Conservation (phyloP, 768 basidiomycete species). For the Lactifluus hygrophoroides region DNA sequence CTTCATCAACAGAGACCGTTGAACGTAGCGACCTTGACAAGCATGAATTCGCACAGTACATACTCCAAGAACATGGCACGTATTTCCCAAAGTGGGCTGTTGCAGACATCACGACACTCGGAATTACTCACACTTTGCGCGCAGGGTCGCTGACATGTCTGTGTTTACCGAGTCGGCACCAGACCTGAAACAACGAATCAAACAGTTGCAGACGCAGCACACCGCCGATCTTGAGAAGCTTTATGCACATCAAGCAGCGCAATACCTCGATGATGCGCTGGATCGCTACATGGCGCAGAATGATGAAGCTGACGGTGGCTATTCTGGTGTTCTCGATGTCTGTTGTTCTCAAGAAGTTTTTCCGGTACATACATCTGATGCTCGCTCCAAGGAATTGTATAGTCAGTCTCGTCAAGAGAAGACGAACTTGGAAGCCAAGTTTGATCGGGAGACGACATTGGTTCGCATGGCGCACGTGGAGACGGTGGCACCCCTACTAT, state of each 20-base stretch:
- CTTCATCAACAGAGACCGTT: not conserved
- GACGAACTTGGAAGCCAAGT: slow-evolving; percentile 6
- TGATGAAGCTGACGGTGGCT: slow-evolving; percentile 12
- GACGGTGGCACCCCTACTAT: slow-evolving; percentile 8
- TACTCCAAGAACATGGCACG: slow-evolving; percentile 16
- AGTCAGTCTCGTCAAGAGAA: not conserved
- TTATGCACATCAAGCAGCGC: slow-evolving; percentile 25
- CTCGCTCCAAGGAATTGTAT: slow-evolving; percentile 5
- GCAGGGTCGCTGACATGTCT: slow-evolving; percentile 11
- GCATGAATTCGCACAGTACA: slow-evolving; percentile 16
- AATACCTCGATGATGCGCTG: slow-evolving; percentile 29
- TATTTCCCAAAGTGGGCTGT: slow-evolving; percentile 20
- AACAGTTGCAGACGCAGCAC: slow-evolving; percentile 26
- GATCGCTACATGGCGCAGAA: slow-evolving; percentile 21
- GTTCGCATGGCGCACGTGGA: slow-evolving; percentile 10
- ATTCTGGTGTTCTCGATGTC: slow-evolving; percentile 2
- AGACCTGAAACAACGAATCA: slow-evolving; percentile 25
- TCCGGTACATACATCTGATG: not conserved
- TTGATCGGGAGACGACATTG: slow-evolving; percentile 9
- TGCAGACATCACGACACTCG: not conserved
- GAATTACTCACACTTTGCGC: not conserved
- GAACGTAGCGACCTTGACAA: slow-evolving; percentile 10
- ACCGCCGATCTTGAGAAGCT: slow-evolving; percentile 27
- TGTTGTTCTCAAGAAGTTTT: not conserved
- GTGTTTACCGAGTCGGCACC: slow-evolving; percentile 24